Conservation (phyloP, 1,284 basidiomycete genomes). For the Leccinum subrobustum region DNA sequence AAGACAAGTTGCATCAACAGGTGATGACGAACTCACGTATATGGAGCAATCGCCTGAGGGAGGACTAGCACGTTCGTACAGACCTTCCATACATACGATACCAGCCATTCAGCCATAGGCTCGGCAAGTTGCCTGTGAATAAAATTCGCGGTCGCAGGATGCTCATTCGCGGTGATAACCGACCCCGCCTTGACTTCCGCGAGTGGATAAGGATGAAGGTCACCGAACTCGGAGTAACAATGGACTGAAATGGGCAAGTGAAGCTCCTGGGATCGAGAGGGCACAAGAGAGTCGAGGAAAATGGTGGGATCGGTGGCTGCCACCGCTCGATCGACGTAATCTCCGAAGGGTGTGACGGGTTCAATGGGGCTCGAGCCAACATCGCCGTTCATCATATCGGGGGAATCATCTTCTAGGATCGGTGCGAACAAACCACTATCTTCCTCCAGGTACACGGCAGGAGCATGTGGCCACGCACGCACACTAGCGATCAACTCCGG, state of each 20-base stretch:
- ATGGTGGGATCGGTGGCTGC: conserved; percentile 38
- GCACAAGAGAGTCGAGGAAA: conserved; percentile 21
- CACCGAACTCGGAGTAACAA: conserved; percentile 22
- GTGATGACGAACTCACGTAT: conserved; percentile 42
- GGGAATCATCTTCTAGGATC: conserved; percentile 64
- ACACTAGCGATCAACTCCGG: conserved; percentile 15
- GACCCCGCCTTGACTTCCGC: conserved; percentile 18
- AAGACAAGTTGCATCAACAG: conserved; percentile 7
- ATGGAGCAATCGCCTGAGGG: conserved; percentile 45
- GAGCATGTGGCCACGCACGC: conserved; percentile 21
- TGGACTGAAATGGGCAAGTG: conserved; percentile 20
- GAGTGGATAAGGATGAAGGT: conserved; percentile 14
- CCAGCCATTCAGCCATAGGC: conserved; percentile 75
- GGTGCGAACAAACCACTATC: conserved; percentile 58
- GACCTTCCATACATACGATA: conserved; percentile 75
- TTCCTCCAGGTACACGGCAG: conserved; percentile 25
- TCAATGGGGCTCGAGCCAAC: conserved; percentile 64
- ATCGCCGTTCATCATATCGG: conserved; percentile 51
- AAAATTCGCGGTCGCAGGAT: conserved; percentile 49
- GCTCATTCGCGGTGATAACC: conserved; percentile 13
- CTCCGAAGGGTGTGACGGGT: conserved; percentile 71
- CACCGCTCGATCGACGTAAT: conserved; percentile 70
- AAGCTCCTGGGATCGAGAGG: conserved; percentile 22
- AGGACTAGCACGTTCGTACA: conserved; percentile 66
- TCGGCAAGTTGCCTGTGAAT: conserved; percentile 70